A percentile compares a stretch with the other conserved stretches of the same genome.
These are phyloP conservation scores for Naganishia onofrii DNA, from an alignment of 768 basidiomycete species.

Conservation along the genomic window DNA sequence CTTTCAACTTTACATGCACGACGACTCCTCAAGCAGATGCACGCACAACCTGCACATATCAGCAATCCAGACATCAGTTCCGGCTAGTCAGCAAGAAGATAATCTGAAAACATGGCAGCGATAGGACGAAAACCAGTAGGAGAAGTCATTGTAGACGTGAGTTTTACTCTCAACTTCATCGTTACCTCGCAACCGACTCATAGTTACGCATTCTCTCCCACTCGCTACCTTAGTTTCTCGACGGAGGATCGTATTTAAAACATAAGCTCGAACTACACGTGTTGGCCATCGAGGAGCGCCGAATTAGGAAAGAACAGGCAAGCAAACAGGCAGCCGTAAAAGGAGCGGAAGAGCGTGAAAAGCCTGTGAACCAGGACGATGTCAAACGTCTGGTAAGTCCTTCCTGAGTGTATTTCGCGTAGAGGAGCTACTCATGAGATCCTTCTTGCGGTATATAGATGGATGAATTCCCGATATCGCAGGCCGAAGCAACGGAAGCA, in stretches of 20 bases:
- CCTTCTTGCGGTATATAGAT: background rate
- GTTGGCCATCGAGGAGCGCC: slow-evolving; percentile 21
- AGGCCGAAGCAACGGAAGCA: background rate
- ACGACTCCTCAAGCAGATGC: background rate
- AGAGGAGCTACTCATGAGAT: background rate
- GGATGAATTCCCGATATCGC: slow-evolving; percentile 17
- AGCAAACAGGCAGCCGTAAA: background rate
- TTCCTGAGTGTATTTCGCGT: background rate
- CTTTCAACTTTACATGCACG: background rate
- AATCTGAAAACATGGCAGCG: slow-evolving; percentile 3
- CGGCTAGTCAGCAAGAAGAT: background rate
- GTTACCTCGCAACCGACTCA: background rate
- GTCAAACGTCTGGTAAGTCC: slow-evolving; percentile 12
- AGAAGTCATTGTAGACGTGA: slow-evolving; percentile 27
- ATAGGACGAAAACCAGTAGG: slow-evolving; percentile 14
- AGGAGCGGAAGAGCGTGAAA: slow-evolving; percentile 10
- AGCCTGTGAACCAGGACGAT: slow-evolving; percentile 15
- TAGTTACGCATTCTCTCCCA: background rate
- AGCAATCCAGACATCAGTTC: background rate
- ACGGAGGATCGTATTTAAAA: slow-evolving; percentile 20
- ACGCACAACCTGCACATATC: too few relatives aligned
- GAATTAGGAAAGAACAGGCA: slow-evolving; percentile 19
- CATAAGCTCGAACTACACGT: slow-evolving; percentile 19
- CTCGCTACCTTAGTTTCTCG: background rate
- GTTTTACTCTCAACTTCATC: background rate